Base-by-base conservation (phyloP, 2,329 filamentous ascomycete genomes). In the Phaeosphaeriaceae sp. region DNA sequence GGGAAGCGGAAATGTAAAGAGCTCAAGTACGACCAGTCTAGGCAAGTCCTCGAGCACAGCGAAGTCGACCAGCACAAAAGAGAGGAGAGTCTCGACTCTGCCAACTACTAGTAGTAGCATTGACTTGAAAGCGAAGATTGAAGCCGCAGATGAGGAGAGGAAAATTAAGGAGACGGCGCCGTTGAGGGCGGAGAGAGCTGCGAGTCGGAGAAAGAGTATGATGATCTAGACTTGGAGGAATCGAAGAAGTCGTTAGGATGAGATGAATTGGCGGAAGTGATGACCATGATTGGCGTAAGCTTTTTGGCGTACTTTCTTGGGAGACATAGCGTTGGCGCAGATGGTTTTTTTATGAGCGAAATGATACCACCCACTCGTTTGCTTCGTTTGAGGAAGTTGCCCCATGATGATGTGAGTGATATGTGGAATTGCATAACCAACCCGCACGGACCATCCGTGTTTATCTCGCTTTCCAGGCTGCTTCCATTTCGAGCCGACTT, bases 141-240 rank as follows among this genome's bases (percentile, higher is more conserved):
- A 61, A n/a, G 57, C 26, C 50, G 58, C 32, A 17, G 28, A 50
- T 17, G 43, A 54, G 54, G 53, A 49, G 52, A 52, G 26, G 56
- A 61, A 32, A 56, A 60, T n/a, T 49, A 61, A 40, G 30, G 66
- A 63, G 24, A 66, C 62, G n/a, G 64, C 64, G 47, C 64, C 67
- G 48, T 51, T 74, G 19, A 67, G 73, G 51, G 69, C 68, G 6
- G 78, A 79, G 49, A 68, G 78, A 49, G 75, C 75, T 24, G 76
- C 78, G n/a, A 75, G 73, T 63, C 65, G 79, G 49, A 68, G 79
- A 59, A 76, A 78, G 66, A 80, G 78, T 63, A 80, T 80, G 79
- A 73, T 81, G 76, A 58, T 81, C 48, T 79, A 64, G 26, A n/a
- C 8, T 6, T 19, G 9, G 35, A 30, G 17, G 3, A 23, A 22